Evolutionary conservation across 78 protist species (phyloP).

Genomic region (Protostelium mycophagum): DNA sequence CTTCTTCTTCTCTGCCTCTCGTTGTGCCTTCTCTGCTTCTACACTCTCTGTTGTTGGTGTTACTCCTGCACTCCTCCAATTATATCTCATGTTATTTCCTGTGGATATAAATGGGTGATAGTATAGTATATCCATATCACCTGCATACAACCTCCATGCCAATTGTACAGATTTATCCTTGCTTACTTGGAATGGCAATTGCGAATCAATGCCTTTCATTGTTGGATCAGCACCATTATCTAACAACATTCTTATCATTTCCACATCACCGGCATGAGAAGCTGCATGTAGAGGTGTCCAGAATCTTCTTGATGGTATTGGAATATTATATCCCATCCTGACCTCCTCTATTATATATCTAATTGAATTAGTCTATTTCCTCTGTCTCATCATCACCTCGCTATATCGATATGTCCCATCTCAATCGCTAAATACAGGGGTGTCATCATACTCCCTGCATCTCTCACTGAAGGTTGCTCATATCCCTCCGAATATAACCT

Average conservation of each 20-base stretch:
- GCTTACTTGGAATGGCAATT: neutral
- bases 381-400: neutral
- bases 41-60: slow-evolving; percentile 23
- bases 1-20: slow-evolving; percentile 8
- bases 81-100: slow-evolving; percentile 30
- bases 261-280: neutral
- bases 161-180: neutral
- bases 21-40: slow-evolving; percentile 11
- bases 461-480: neutral
- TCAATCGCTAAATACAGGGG: neutral
- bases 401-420: neutral
- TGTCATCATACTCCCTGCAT: neutral
- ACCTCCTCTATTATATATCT: neutral
- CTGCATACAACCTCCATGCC: neutral
- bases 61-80: slow-evolving; percentile 10
- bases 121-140: slow-evolving; percentile 16
- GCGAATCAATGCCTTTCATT: neutral
- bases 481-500: neutral
- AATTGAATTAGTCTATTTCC: neutral
- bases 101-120: slow-evolving; percentile 9
- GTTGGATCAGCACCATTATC: neutral
- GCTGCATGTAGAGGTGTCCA: neutral
- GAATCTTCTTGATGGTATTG: neutral
- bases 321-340: neutral
- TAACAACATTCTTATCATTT: neutral